Evolutionary conservation across 352 stramenopile species (phyloP), one percentile per base, ranked within the genome.

Genomic region (Phytophthora agathidicida): DNA sequence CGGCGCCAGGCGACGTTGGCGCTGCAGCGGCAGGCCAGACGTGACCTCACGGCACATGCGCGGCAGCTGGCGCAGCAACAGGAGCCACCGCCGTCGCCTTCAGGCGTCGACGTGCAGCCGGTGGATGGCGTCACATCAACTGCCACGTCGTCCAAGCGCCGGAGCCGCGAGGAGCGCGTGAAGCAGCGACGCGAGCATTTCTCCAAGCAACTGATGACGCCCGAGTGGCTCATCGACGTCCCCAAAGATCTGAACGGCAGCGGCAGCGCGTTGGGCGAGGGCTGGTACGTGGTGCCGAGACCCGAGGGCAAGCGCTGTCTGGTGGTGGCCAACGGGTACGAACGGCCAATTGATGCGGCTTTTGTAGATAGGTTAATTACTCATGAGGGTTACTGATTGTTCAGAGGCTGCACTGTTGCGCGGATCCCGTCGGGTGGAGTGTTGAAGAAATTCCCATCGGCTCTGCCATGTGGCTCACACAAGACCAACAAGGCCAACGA

Each of bases 271-370:
- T 56, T 85, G 2, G 89, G 87, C 24, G 79, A 80, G 8, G 91
- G 89, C 33, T 98, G 92, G 92, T 96, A 92, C 52, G 91, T 97
- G 57, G 61, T 97, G 55, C 86, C 92, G 13, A 77, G 90, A n/a
- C 92, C 92, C 2, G 92, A 98, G 46, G 92, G 92, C 44, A 96
- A 96, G 69, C 83, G 89, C 33, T 95, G 88, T 38, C 66, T 98
- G 9, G 84, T 98, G 23, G 83, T 98, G 37, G 75, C 91, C 20
- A 88, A 89, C 45, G 84, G 88, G 78, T 95, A 76, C 37, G 68
- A n/a, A n/a, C n/a, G n/a, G n/a, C n/a, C n/a, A n/a, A n/a, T n/a
- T n/a, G n/a, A n/a, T n/a, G n/a, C n/a, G n/a, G n/a, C n/a, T n/a
- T n/a, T n/a, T n/a, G n/a, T n/a, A n/a, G n/a, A n/a, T n/a, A n/a